These are phyloP conservation scores for Inonotus hispidus DNA, from an alignment of 1,284 basidiomycete genomes.

Conservation along the genomic window DNA sequence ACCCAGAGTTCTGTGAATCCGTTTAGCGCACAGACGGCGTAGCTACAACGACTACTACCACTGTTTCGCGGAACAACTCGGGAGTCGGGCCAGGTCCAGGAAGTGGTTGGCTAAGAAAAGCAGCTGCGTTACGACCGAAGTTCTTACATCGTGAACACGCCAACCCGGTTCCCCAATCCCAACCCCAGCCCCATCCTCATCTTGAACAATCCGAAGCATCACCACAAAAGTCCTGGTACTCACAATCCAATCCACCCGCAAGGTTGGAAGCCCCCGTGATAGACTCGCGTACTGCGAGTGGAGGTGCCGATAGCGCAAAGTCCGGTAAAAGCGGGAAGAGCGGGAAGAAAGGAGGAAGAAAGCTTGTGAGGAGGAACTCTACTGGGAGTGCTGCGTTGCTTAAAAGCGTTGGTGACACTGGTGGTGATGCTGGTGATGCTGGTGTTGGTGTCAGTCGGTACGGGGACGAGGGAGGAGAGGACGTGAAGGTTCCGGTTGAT, in stretches of 20 bases:
- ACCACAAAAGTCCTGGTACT: no score
- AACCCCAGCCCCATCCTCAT: neutral
- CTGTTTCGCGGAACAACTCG: neutral
- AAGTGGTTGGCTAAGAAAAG: constrained; percentile 1
- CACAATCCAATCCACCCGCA: neutral
- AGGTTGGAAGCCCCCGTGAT: neutral
- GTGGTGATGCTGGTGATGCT: neutral
- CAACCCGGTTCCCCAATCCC: neutral
- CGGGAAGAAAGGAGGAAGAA: neutral
- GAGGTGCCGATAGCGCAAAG: neutral
- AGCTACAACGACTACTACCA: neutral
- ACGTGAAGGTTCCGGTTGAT: neutral
- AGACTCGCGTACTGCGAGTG: neutral
- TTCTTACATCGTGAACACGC: constrained; percentile 2
- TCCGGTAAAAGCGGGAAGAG: neutral
- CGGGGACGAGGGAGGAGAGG: neutral
- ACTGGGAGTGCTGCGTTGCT: constrained; percentile 6
- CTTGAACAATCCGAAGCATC: neutral
- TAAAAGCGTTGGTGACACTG: neutral
- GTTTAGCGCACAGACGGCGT: constrained; percentile 1
- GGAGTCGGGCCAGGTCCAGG: neutral
- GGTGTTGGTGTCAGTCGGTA: no score
- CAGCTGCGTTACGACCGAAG: neutral
- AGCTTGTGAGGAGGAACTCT: constrained; percentile 9
- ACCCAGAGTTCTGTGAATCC: neutral